Evolutionary conservation across 2,329 filamentous ascomycete genomes (phyloP).

Genomic region (Tolypocladium tropicale): DNA sequence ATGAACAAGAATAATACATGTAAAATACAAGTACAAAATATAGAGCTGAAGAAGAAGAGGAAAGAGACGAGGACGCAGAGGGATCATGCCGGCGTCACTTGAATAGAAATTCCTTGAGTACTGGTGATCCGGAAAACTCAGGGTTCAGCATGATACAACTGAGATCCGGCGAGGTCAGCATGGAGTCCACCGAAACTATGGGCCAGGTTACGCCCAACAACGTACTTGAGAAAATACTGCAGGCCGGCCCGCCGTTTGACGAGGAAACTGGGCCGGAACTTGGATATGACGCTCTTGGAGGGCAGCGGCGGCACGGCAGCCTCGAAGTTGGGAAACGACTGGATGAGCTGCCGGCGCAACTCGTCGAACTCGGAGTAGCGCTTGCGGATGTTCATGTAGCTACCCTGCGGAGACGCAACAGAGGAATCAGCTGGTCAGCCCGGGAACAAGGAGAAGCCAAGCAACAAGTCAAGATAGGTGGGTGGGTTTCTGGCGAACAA

Average conservation of each 20-base stretch:
- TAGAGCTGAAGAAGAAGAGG: not conserved
- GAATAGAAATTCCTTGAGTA: constrained; percentile 13
- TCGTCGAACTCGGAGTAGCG: constrained; percentile 92
- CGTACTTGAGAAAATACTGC: constrained; percentile 88
- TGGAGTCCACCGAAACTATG: not conserved
- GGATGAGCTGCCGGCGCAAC: constrained; percentile 60
- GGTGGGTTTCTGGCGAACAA: constrained; percentile 8
- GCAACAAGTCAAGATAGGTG: not conserved
- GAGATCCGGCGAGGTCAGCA: constrained; percentile 6
- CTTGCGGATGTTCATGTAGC: constrained; percentile 52
- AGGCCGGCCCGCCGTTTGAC: constrained; percentile 74
- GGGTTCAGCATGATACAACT: constrained; percentile 11
- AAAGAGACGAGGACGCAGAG: too few species aligned
- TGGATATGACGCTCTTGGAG: constrained; percentile 83
- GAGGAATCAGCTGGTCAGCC: not conserved
- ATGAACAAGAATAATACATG: too few species aligned
- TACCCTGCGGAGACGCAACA: constrained; percentile 37
- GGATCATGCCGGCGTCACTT: constrained; percentile 3
- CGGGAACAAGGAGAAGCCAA: not conserved
- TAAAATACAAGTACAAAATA: too few species aligned
- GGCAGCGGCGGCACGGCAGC: constrained; percentile 83
- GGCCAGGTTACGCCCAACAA: constrained; percentile 12
- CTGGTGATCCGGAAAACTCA: constrained; percentile 12
- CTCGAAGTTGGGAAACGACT: constrained; percentile 74
- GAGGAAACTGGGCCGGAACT: constrained; percentile 75